Evolutionary conservation across 805 yeast species (phyloP), one percentile per base, ranked within the genome.

Genomic region (Wickerhamomyces canadensis): DNA sequence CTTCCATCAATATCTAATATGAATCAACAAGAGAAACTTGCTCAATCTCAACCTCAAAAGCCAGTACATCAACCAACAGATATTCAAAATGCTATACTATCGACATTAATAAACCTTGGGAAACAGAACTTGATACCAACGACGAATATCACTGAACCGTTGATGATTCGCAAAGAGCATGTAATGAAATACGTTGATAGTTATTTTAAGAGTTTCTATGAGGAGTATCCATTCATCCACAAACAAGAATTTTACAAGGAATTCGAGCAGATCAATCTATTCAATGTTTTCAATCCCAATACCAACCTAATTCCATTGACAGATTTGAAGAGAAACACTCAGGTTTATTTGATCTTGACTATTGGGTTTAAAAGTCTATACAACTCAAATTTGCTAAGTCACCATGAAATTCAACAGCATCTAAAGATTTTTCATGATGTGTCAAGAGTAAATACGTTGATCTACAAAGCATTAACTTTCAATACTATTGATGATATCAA

Each of bases 401-500:
- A 18, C 4, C 33, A 33, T 11, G 52, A 51, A 22, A 34, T 47
- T n/a, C 16, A 25, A n/a, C 7, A 28, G 9, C 33, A 44, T 28
- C 15, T 39, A 1, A 28, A 33, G 23, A 34, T 47, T 11, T 49
- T 51, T 28, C 19, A 35, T 9, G 18, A 43, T 13, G n/a, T n/a
- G n/a, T 22, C 23, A 1, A 31, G 33, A 8, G 32, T 45, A 3
- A 30, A 40, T 5, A 33, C 39, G 2, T 44, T 45, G 8, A 36
- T 34, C 7, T 43, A 40, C 14, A 41, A 44, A 6, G 37, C 52
- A 0, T 19, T 72, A 33, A 54, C 65, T 2, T 55, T 62, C 32
- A 69, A 68, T 34, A 64, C 67, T 35, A 44, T 63, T 12, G 69
- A 65, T 25, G 68, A 73, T 12, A 62, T 73, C 4, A 64, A 62